Conservation (phyloP, 1,284 basidiomycete species). For the Ceratobasidium sp. region DNA sequence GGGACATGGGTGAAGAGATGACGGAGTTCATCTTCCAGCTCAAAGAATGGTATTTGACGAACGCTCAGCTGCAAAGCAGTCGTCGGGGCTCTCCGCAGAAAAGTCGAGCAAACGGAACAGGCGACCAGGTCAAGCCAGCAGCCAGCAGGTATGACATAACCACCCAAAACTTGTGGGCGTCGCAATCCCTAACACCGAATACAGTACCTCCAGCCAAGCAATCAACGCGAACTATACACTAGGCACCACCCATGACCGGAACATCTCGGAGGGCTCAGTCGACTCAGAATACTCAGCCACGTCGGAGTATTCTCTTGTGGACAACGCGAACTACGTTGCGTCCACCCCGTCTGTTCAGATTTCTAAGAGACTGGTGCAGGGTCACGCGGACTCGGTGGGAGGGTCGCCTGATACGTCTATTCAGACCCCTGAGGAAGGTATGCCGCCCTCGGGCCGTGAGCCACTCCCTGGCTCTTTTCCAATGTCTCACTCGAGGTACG, state of each 20-base stretch:
- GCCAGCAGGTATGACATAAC: conserved; percentile 47
- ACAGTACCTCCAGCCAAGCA: conserved; percentile 36
- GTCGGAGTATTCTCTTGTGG: conserved; percentile 36
- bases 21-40: conserved; percentile 79
- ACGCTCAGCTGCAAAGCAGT: conserved; percentile 53
- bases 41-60: conserved; percentile 79
- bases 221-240: conserved; percentile 18
- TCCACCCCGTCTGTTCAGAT: conserved; percentile 19
- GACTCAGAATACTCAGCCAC: conserved; percentile 41
- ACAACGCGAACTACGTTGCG: conserved; percentile 40
- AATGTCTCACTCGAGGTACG: conserved; percentile 64
- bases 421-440: conserved; percentile 71
- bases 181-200: not conserved
- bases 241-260: conserved; percentile 31
- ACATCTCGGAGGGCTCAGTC: conserved; percentile 44
- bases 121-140: conserved; percentile 53
- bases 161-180: not conserved
- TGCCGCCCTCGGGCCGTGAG: conserved; percentile 55
- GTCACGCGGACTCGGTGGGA: conserved; percentile 22
- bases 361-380: conserved; percentile 19
- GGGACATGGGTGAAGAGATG: conserved; percentile 67
- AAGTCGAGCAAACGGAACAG: conserved; percentile 44
- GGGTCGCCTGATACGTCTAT: conserved; percentile 69
- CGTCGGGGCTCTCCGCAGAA: conserved; percentile 50
- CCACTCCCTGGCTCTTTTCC: conserved; percentile 61